Base-by-base conservation (phyloP, 2,329 filamentous ascomycete species). In the Thyridium curvatum region DNA sequence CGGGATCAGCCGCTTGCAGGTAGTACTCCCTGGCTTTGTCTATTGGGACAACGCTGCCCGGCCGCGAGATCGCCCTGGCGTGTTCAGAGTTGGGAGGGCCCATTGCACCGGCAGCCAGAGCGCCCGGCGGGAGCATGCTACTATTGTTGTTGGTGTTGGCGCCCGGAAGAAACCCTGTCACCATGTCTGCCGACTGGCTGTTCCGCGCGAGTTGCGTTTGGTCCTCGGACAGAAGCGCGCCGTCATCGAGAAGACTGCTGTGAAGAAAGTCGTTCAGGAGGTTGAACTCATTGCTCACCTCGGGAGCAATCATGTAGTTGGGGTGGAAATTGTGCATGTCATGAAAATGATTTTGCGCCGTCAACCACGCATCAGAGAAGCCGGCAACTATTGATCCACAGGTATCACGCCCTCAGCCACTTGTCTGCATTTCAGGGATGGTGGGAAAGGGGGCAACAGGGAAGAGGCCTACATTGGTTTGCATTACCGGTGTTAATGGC, bases 231-330 rank as follows among this genome's bases (percentile, higher is more conserved):
- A 83, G 79, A 42, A 83, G 73, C 38, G 79, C 79, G 44, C 78
- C 79, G 59, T 94, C 90, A 64, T 97, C 90, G 47, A 96, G 75
- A 40, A 96, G 69, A 57, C 87, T 94, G 50, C 82, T 94, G 61
- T 90, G 93, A 44, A 98, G 75, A 58, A 97, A 97, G 62, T 98
- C 91, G 69, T 94, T 94, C 56, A 98, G 79, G 37, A 97, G 70
- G 58, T 96, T 95, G 62, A 95, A 96, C 69, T 98, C 93, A 65
- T 93, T 93, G 44, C 86, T 90, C 52, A 96, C 86, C 64, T 98
- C 93, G 46, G 89, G 86, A 36, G 72, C 68, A 66, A 96, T 94
- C 84, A 95, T 90, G 69, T 93, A 97, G 56, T 86, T 93, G 42
- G 87, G 85, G 65, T 96, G 88, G 56, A 90, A 88, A 58, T 82